Conservation (phyloP, 1,139 yeast genomes). For the Suhomyces bokatorum region DNA sequence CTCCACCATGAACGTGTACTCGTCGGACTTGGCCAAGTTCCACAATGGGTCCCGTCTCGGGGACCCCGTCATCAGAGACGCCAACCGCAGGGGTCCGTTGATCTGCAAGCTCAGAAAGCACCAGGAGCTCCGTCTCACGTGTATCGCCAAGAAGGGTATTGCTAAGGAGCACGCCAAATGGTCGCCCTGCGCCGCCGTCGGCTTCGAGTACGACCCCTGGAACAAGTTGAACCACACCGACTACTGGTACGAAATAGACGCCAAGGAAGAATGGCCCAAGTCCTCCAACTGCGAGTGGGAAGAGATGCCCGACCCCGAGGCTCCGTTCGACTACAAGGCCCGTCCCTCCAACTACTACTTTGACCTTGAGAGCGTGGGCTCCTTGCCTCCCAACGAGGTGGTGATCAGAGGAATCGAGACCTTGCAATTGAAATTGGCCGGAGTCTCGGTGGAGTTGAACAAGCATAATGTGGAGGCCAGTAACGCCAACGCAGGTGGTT, state of each 20-base stretch:
- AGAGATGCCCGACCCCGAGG: conserved; percentile 90
- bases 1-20: conserved; percentile 84
- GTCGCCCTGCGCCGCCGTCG: conserved; percentile 97
- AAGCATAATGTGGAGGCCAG: conserved; percentile 55
- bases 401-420: conserved; percentile 80
- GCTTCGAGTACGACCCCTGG: conserved; percentile 99
- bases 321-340: conserved; percentile 82
- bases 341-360: conserved; percentile 78
- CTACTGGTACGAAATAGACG: conserved; percentile 91
- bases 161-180: conserved; percentile 98
- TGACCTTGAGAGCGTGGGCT: conserved; percentile 91
- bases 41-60: conserved; percentile 60
- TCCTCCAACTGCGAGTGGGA: conserved; percentile 91
- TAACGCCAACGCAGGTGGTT: conserved; percentile 44
- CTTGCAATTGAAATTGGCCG: conserved; percentile 87
- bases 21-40: conserved; percentile 71
- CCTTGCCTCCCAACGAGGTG: conserved; percentile 85
- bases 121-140: conserved; percentile 83
- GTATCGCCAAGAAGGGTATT: conserved; percentile 97
- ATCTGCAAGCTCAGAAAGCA: conserved; percentile 90
- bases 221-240: conserved; percentile 94
- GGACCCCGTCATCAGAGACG: conserved; percentile 80
- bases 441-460: conserved; percentile 79
- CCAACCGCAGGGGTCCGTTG: conserved; percentile 76
- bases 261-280: conserved; percentile 90